Percentiles rank a stretch among this genome's conserved stretches.
Conservation (phyloP, 352 stramenopile genomes). For the Phytopythium litorale region DNA sequence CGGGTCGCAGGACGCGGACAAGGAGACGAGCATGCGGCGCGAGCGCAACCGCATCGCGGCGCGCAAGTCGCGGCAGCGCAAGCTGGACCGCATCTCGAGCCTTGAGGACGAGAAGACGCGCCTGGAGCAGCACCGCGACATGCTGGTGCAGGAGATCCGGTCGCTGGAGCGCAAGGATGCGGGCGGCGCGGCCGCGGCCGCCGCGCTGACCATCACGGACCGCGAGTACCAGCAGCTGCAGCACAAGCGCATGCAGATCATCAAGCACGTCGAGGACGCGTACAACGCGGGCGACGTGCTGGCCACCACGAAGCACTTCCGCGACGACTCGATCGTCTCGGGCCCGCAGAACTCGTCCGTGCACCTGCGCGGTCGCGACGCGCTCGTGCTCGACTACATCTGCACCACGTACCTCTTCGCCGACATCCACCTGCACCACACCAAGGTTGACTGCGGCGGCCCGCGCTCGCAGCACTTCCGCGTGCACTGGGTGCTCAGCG, state of each 20-base stretch:
- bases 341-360: constrained; percentile 84
- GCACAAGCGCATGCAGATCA: constrained; percentile 71
- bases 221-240: constrained; percentile 77
- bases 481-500: constrained; percentile 80
- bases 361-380: constrained; percentile 76
- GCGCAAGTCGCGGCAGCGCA: constrained; percentile 79
- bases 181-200: constrained; percentile 30
- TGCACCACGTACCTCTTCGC: constrained; percentile 83
- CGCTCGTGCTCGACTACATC: constrained; percentile 82
- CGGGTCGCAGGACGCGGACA: constrained; percentile 51
- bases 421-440: constrained; percentile 70
- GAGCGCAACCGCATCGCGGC: constrained; percentile 84
- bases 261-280: constrained; percentile 72
- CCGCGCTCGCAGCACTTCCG: constrained; percentile 83
- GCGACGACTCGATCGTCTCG: constrained; percentile 87
- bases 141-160: constrained; percentile 83
- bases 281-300: constrained; percentile 82
- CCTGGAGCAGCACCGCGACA: constrained; percentile 82
- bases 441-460: constrained; percentile 79
- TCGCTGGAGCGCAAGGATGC: constrained; percentile 80
- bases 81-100: constrained; percentile 84
- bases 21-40: constrained; percentile 73
- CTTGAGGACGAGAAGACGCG: constrained; percentile 87
- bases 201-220: constrained; percentile 71
- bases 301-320: constrained; percentile 73